Evolutionary conservation across 805 yeast genomes (phyloP), one percentile per base, ranked within the genome.

Genomic region (Candida boleticola): DNA sequence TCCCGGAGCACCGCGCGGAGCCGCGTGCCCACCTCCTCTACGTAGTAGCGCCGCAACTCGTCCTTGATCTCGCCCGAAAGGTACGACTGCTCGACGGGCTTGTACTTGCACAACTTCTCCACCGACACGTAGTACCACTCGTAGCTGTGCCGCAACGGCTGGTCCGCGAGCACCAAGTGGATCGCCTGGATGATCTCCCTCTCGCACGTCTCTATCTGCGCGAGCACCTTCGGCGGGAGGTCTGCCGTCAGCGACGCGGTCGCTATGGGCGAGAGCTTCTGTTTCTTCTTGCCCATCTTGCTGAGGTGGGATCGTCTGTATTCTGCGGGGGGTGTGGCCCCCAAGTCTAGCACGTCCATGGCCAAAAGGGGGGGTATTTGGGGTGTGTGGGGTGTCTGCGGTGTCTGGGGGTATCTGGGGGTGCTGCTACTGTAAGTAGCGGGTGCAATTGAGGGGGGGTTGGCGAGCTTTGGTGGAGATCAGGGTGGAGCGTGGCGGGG

Each of bases 31-130:
- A 58, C 47, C 1, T 32, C 29, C 4, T 35, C 14, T 7, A 36
- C 13, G 37, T 58, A 56, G 25, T 50, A 32, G 1, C 17, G 22
- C 20, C 54, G 57, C 11, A 65, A 50, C 16, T 51, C 57, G 1
- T 40, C 44, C 5, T 57, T 46, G 13, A 55, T 19, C 4, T 44
- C 50, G 11, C 55, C 52, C 4, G 58, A 49, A 25, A 69, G 42
- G 36, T 53, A 50, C 18, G 64, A 51, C 43, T 66, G 70, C 47
- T 68, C 73, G 3, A 55, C 44, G 33, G 63, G 61, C 39, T 58
- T 62, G 43, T 47, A 56, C 20, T 55, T 48, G 43, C 73, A 66
- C 6, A 68, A 44, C 17, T 53, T 42, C 46, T 69, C 71, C 11
- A 64, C 65, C 4, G 54, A 49, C 11, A 49, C 47, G 41, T 63